Evolutionary conservation across 176 grass and related monocot genomes (phyloP).

Genomic region (Canna indica): DNA sequence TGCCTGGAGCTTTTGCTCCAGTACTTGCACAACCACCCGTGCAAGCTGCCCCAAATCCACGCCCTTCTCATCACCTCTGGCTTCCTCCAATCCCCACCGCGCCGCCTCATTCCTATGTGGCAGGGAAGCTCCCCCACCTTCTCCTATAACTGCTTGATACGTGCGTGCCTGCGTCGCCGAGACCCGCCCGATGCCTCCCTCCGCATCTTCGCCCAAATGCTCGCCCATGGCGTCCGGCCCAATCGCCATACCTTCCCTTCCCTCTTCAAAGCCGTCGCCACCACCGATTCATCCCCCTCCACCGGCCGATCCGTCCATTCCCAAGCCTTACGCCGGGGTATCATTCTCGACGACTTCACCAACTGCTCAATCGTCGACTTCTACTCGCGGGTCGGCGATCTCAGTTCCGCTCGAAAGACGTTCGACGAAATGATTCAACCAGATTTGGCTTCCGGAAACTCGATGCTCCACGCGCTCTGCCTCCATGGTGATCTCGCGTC

Average conservation of each 20-base stretch:
- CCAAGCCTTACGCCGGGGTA: constrained; percentile 49
- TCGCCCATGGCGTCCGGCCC: constrained; percentile 32
- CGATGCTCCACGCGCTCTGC: constrained; percentile 51
- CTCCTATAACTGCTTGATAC: constrained; percentile 64
- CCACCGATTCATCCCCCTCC: background rate
- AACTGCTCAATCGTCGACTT: constrained; percentile 52
- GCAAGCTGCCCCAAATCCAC: constrained; percentile 45
- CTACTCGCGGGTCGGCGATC: constrained; percentile 23
- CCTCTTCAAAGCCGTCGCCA: constrained; percentile 37
- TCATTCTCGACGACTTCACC: constrained; percentile 38
- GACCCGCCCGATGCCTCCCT: constrained; percentile 21
- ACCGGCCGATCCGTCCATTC: constrained; percentile 34
- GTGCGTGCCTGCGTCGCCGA: constrained; percentile 31
- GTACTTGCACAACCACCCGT: constrained; percentile 28
- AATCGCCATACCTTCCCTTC: constrained; percentile 66
- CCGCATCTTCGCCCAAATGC: constrained; percentile 53
- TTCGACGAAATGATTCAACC: constrained; percentile 52
- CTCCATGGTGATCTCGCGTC: constrained; percentile 17
- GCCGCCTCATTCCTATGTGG: background rate
- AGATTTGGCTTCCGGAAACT: constrained; percentile 56
- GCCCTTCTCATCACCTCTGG: constrained; percentile 65
- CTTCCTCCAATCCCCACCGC: constrained; percentile 18
- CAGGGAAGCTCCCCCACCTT: constrained; percentile 23
- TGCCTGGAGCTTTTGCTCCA: constrained; percentile 31
- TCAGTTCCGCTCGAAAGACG: constrained; percentile 34